Conservation (phyloP, 306 rosid genomes). For the Cucumis melo region DNA sequence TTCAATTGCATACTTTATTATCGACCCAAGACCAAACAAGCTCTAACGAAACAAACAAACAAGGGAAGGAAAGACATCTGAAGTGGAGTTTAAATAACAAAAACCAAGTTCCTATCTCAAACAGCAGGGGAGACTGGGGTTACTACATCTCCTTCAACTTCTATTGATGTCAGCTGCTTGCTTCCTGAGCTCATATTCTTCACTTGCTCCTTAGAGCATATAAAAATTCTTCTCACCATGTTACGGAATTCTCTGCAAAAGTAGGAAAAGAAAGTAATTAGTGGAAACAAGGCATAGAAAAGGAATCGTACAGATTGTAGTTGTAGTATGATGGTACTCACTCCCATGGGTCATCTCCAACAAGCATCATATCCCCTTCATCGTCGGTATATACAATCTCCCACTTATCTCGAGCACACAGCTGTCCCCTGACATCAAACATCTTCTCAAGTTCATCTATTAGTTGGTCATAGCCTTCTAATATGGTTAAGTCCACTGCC, state of each 20-base stretch:
- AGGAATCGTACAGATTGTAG: not conserved
- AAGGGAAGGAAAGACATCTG: not conserved
- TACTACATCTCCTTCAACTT: slow-evolving; percentile 45
- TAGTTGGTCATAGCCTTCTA: slow-evolving; percentile 71
- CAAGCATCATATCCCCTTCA: slow-evolving; percentile 90
- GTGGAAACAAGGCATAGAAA: not conserved
- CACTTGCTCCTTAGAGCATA: slow-evolving; percentile 64
- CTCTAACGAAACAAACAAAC: slow-evolving; percentile 3
- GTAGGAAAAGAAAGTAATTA: slow-evolving; percentile 1
- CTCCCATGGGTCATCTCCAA: slow-evolving; percentile 87
- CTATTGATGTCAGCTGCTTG: slow-evolving; percentile 37
- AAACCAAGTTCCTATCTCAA: slow-evolving; percentile 19
- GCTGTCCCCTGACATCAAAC: slow-evolving; percentile 83
- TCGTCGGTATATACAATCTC: slow-evolving; percentile 73
- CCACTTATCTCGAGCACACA: slow-evolving; percentile 51
- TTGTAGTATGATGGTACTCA: slow-evolving; percentile 22
- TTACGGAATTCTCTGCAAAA: slow-evolving; percentile 68
- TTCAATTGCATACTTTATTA: not conserved
- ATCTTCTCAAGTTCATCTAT: slow-evolving; percentile 64
- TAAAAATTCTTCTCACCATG: slow-evolving; percentile 75
- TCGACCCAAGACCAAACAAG: slow-evolving; percentile 4
- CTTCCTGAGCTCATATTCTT: slow-evolving; percentile 65
- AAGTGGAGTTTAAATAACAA: not conserved
- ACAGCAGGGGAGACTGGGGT: slow-evolving; percentile 43
- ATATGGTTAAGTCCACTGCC: slow-evolving; percentile 72